Conservation (phyloP, 106 monocot genomes). For the Phalaenopsis aphrodite region DNA sequence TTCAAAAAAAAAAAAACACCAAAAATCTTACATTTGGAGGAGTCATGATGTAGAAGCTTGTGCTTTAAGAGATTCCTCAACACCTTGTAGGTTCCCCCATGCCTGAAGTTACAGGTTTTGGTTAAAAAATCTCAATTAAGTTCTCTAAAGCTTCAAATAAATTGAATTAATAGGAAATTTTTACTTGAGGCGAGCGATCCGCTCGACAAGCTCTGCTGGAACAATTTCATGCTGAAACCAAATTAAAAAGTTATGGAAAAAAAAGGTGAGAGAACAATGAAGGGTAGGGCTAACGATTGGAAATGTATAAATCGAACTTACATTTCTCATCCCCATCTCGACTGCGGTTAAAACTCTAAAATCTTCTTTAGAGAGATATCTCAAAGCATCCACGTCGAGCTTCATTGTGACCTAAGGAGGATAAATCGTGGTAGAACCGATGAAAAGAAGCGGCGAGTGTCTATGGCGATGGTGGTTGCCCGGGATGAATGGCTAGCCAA, state of each 20-base stretch:
- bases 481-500: no score
- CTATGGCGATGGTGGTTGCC: background rate
- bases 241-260: background rate
- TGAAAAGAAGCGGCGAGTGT: background rate
- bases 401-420: slow-evolving; percentile 50
- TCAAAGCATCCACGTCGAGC: slow-evolving; percentile 82
- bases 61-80: slow-evolving; percentile 88
- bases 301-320: slow-evolving; percentile 12
- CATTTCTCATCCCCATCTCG: slow-evolving; percentile 99
- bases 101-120: slow-evolving; percentile 33
- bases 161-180: background rate
- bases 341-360: slow-evolving; percentile 91
- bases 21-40: slow-evolving; percentile 64
- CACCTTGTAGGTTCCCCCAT: slow-evolving; percentile 93
- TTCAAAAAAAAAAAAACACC: background rate
- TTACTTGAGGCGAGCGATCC: slow-evolving; percentile 87
- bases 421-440: background rate
- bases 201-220: slow-evolving; percentile 74
- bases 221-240: slow-evolving; percentile 82
- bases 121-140: background rate
- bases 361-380: slow-evolving; percentile 88
- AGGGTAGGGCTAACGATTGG: background rate
- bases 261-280: background rate
- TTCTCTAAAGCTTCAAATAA: slow-evolving; percentile 2
- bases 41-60: slow-evolving; percentile 91